Evolutionary conservation across 2,329 filamentous ascomycete genomes (phyloP), one percentile per base, ranked within the genome.

Genomic region (Cladophialophora immunda): DNA sequence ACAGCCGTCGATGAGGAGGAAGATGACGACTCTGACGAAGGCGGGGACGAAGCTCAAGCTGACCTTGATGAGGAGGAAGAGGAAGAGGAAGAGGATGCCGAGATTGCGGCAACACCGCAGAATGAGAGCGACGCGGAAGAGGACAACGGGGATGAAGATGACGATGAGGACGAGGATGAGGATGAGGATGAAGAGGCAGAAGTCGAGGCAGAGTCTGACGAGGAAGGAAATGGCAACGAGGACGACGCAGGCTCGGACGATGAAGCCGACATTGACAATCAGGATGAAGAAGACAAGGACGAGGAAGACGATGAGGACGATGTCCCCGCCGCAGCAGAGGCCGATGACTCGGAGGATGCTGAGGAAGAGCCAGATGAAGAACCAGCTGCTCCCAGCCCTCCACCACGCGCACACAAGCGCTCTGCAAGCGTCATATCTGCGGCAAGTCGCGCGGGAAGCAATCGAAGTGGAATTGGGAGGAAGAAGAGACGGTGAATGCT

Each of bases 381-480:
- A 13, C 50, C 50, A 29, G 17, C 52, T 5, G 32, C 27, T 19
- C 11, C 25, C 53, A 41, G 41, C 32, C 38, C 52, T 50, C 61
- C 58, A 38, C 22, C 50, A 7, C 58, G 67, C 22, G 75, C 76
- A 0, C 89, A 91, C 70, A 96, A 96, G 81, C 86, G 93, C 66
- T 95, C 92, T 76, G 92, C 92, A 1, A 96, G 92, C 77, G 92
- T 93, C 34, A 77, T 96, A 61, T 94, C 92, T 76, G 82, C 84
- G 17, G 81, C 81, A 5, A 93, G 90, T 76, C 68, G 65, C 36
- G 66, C 72, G 4, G 69, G 72, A 13, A 74, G 72, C 57, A 73
- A 73, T 63, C 70, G 72, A 8, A 73, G 71, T 62, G 72, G 65
- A 1, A 22, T 68, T 19, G 71, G 69, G 7, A 63, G 72, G 52